Evolutionary conservation across 768 basidiomycete genomes (phyloP).

Genomic region (Multifurca ochricompacta): DNA sequence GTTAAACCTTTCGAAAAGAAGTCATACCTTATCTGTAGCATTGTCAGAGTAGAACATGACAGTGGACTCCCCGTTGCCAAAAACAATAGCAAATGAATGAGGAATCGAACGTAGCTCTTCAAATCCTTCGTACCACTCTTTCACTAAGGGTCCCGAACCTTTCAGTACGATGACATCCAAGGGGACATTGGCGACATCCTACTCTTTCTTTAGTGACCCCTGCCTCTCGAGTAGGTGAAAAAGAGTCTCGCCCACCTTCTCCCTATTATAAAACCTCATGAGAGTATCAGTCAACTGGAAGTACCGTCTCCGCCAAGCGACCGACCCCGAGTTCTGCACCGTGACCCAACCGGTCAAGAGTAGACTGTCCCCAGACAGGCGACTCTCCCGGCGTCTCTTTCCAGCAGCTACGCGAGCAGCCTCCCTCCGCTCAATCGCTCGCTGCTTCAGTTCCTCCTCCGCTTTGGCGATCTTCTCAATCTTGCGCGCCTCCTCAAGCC

Average conservation of each 20-base stretch:
- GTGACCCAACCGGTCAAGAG: conserved; percentile 19
- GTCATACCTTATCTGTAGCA: conserved; percentile 10
- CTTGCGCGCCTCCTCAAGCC: conserved; percentile 1
- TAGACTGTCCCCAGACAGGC: not conserved
- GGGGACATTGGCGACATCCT: conserved; percentile 7
- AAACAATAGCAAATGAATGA: conserved; percentile 13
- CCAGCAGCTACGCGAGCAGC: conserved; percentile 6
- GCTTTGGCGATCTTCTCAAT: conserved; percentile 1
- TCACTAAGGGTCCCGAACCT: not conserved
- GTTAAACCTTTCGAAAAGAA: not conserved
- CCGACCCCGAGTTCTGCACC: conserved; percentile 10
- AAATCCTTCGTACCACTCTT: conserved; percentile 20
- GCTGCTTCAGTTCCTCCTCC: conserved; percentile 12
- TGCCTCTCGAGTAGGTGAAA: not conserved
- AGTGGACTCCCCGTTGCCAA: conserved; percentile 7
- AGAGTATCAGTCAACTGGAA: conserved; percentile 14
- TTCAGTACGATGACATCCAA: conserved; percentile 12
- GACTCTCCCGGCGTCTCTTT: conserved; percentile 14
- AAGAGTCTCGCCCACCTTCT: conserved; percentile 5
- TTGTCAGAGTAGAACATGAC: conserved; percentile 16
- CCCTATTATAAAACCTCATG: conserved; percentile 8
- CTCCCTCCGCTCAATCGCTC: conserved; percentile 1
- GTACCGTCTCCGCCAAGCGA: conserved; percentile 19
- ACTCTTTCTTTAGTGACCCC: not conserved
- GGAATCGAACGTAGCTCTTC: conserved; percentile 19